Evolutionary conservation across 2,329 filamentous ascomycete species (phyloP).

Genomic region (Dactylellina cionopaga): DNA sequence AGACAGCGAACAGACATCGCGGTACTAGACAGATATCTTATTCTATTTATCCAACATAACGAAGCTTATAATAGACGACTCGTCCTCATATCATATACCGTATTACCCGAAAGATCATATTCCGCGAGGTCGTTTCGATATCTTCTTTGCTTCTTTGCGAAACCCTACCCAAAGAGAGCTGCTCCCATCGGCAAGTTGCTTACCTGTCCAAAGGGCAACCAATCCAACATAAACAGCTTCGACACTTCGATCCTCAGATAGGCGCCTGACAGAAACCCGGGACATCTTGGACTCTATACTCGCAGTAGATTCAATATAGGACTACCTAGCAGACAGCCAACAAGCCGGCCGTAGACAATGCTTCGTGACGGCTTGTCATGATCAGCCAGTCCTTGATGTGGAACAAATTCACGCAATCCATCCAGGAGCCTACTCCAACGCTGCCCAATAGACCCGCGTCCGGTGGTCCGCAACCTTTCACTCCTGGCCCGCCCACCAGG

Average conservation of each 20-base stretch:
- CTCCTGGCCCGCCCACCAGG: constrained; percentile 34
- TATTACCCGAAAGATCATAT: too few relatives aligned
- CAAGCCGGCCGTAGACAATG: constrained; percentile 28
- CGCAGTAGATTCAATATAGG: not conserved
- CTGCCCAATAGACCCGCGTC: constrained; percentile 40
- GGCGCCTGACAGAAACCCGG: too few relatives aligned
- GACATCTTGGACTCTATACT: not conserved
- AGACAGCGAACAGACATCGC: not conserved
- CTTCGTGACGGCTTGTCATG: constrained; percentile 50
- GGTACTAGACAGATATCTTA: too few relatives aligned
- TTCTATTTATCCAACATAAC: too few relatives aligned
- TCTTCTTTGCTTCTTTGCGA: not conserved
- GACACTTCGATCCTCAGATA: too few relatives aligned
- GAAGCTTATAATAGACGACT: too few relatives aligned
- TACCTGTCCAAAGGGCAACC: constrained; percentile 35
- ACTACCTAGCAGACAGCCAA: not conserved
- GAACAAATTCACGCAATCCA: constrained; percentile 53
- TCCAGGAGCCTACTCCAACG: constrained; percentile 46
- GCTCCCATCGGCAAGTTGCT: constrained; percentile 8
- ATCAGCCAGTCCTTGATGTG: constrained; percentile 51
- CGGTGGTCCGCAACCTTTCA: constrained; percentile 8
- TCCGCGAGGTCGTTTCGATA: not conserved
- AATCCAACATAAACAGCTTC: not conserved
- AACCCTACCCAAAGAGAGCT: not conserved
- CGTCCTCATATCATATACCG: not conserved